Conservation (phyloP, 164 flowering plant species). For the Chimonanthus salicifolius region DNA sequence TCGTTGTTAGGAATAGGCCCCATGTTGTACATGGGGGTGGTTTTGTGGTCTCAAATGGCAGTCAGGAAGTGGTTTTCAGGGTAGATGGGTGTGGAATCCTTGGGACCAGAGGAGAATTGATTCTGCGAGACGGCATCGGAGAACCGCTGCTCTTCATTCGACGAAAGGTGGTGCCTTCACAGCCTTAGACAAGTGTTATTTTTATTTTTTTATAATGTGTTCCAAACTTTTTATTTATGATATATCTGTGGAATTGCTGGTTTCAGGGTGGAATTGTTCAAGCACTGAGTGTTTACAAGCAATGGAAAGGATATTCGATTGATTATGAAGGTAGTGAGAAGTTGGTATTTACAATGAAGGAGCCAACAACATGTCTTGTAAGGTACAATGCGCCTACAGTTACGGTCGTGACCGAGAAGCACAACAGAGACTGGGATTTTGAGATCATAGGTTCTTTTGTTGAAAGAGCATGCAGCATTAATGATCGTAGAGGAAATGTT, state of each 20-base stretch:
- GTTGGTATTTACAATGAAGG: conserved; percentile 55
- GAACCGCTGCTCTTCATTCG: conserved; percentile 56
- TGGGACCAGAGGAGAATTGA: conserved; percentile 53
- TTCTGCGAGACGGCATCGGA: conserved; percentile 50
- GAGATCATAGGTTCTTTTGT: conserved; percentile 64
- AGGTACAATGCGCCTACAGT: conserved; percentile 34
- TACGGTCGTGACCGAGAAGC: conserved; percentile 25
- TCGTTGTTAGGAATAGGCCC: conserved; percentile 72
- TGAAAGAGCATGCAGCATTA: conserved; percentile 46
- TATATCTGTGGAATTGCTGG: neutral
- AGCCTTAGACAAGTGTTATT: neutral
- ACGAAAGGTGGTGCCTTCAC: conserved; percentile 35
- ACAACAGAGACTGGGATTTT: conserved; percentile 43
- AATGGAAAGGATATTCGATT: conserved; percentile 59
- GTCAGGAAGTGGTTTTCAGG: conserved; percentile 52
- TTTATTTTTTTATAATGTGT: neutral
- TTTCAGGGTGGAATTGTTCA: conserved; percentile 55
- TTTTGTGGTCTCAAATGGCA: conserved; percentile 60
- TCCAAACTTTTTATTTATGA: neutral
- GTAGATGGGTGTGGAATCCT: conserved; percentile 79
- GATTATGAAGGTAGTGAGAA: conserved; percentile 53
- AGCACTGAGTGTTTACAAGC: conserved; percentile 50
- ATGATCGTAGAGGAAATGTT: conserved; percentile 42
- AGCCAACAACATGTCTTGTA: conserved; percentile 38
- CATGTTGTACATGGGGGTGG: conserved; percentile 80